phyloP scores from a whole-genome alignment of 2,329 filamentous ascomycete genomes.

The Pseudogymnoascus sp. region DNA sequence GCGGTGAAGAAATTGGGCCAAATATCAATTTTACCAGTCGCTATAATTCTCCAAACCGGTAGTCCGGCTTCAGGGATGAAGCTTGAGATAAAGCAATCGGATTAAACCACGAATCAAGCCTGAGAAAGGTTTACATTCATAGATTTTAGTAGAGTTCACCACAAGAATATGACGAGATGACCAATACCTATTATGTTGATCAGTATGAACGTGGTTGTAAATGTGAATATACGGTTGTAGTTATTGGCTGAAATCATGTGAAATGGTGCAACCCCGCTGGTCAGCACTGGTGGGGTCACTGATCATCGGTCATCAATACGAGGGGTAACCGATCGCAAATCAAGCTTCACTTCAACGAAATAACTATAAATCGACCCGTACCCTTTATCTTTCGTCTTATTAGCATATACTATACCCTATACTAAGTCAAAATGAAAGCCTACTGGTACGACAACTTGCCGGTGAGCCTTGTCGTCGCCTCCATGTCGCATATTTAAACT shows the following conservation, averaged over 20 bases:
- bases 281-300: not conserved
- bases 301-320: conserved; percentile 1
- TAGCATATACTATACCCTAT: not conserved
- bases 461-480: conserved; percentile 34
- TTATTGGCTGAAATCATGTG: conserved; percentile 9
- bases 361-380: conserved; percentile 1
- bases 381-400: not conserved
- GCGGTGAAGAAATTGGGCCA: not conserved
- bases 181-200: not conserved
- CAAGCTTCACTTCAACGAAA: conserved; percentile 1
- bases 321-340: not conserved
- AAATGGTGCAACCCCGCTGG: conserved; percentile 9
- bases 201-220: conserved; percentile 1
- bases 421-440: conserved; percentile 50
- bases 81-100: not conserved
- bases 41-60: too few species aligned
- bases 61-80: not conserved
- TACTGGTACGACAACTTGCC: conserved; percentile 64
- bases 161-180: not conserved
- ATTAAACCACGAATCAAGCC: conserved; percentile 2
- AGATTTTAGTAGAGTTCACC: not conserved
- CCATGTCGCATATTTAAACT: conserved; percentile 12
- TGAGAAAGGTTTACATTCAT: not conserved
- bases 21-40: not conserved
- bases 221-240: not conserved